These are phyloP conservation scores for Candida lessepsii DNA, from an alignment of 805 yeast genomes.

Conservation along the genomic window DNA sequence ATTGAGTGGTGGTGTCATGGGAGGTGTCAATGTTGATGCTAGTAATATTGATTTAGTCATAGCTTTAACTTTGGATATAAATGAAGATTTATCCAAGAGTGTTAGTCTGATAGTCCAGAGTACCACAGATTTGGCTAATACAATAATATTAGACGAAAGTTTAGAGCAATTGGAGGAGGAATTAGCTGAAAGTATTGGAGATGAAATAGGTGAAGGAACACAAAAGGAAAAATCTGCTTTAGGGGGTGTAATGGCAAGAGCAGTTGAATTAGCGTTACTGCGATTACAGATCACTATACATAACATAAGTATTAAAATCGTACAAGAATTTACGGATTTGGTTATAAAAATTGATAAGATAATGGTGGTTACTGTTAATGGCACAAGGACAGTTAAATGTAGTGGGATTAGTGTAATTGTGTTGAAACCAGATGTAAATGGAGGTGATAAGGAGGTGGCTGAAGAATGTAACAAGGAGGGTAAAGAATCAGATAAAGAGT, in stretches of 20 bases:
- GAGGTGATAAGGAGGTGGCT: conserved; percentile 25
- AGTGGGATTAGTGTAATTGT: conserved; percentile 41
- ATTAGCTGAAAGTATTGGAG: not conserved
- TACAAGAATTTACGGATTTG: conserved; percentile 44
- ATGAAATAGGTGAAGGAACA: not conserved
- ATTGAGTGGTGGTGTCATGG: conserved; percentile 59
- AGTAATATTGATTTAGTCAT: conserved; percentile 48
- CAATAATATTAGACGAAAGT: conserved; percentile 39
- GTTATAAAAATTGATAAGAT: conserved; percentile 31
- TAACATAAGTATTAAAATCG: conserved; percentile 46
- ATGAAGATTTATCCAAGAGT: conserved; percentile 23
- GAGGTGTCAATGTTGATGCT: conserved; percentile 66
- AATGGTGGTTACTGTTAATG: conserved; percentile 43
- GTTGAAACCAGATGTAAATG: conserved; percentile 39
- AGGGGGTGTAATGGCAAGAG: conserved; percentile 58
- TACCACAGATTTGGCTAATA: conserved; percentile 69
- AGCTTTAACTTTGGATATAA: conserved; percentile 33
- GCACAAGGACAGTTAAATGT: conserved; percentile 41
- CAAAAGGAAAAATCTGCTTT: conserved; percentile 34
- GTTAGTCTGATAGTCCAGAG: conserved; percentile 64
- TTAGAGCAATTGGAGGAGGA: conserved; percentile 8
- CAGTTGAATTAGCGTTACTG: conserved; percentile 66
- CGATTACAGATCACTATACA: conserved; percentile 52
- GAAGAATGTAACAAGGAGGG: conserved; percentile 25
- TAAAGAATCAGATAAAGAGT: conserved; percentile 36